Evolutionary conservation across 495 filamentous ascomycete species (phyloP), one percentile per base, ranked within the genome.

Genomic region (Neurospora tetraspora): DNA sequence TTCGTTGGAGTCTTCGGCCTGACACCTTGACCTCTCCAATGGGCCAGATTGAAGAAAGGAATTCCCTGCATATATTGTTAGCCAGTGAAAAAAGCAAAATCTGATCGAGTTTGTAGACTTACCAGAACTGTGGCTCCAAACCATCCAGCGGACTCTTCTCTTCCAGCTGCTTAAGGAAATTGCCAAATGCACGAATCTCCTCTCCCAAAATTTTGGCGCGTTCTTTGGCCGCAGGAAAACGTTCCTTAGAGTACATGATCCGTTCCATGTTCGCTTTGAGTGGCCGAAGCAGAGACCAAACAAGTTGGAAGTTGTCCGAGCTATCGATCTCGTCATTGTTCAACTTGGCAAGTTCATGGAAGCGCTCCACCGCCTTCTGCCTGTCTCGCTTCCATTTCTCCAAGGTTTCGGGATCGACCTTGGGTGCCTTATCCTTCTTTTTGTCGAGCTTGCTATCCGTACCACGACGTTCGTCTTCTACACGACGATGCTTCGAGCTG

Each of bases 61-160:
- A 82, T 53, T 80, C 79, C 80, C 80, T 81, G 40, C 7, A 40
- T 53, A 3, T 34, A 31, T 27, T 9, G 77, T 81, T 72, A 81
- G 77, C 20, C 69, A 34, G 61, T 36, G 16, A 2, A 39, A 2
- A 18, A 34, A 39, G 16, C 43, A 16, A 37, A 71, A 43, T 47
- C 27, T n/a, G 8, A 40, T 0, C 1, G 53, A 8, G 2, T 11
- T 18, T 69, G 12, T 20, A 2, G 11, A 80, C 83, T 73, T 78
- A 85, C 84, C 84, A 85, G 72, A 85, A 80, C 71, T 84, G 80
- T 27, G 83, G 82, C 71, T 85, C 84, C 9, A 85, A 75, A 38
- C 79, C 79, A 36, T 83, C 84, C 37, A 83, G 72, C 73, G 71
- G 70, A 38, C 69, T 69, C 20, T 80, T 82, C 72, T 83, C 76